Evolutionary conservation across 345 rosid species (phyloP), one percentile per base, ranked within the genome.

Genomic region (Gossypium longicalyx): DNA sequence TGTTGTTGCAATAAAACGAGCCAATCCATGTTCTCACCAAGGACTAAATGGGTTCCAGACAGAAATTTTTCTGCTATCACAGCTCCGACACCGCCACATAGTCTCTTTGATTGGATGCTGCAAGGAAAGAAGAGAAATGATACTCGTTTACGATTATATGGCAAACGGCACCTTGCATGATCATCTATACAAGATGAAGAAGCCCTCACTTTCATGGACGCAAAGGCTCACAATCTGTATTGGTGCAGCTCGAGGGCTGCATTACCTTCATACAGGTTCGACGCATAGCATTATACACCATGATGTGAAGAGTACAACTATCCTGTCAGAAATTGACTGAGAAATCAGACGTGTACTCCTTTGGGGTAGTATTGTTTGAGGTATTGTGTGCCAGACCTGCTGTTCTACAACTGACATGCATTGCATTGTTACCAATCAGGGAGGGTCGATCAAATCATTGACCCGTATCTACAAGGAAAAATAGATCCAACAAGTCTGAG

Each of bases 231-330:
- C 89, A 72, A 81, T 91, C 5, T 89, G 89, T 10, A 87, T 90
- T 41, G 97, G 96, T 74, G 88, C 98, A 0, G 97, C 96, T 2
- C 85, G 90, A 76, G 97, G 98, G 45, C 75, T 90, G 49, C 98
- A 93, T 78, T 91, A 93, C 83, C 89, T 93, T 27, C 97, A 93
- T 82, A 91, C 97, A 0, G 96, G 97, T 16, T 93, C 97, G 0
- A 86, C 87, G 74, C 87, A 90, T 81, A 87, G 93, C 9, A 93
- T 93, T 73, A 91, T 93, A 70, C 98, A 93, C 80, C 76, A 97
- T 51, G 98, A 90, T 66, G 98, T 91, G 7, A 93, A 93, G 58
- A 48, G 5, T 68, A 48, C 22, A 12, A 44, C 12, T 23, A 27
- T 11, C 72, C 34, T 29, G 19, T 47, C 43, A 68, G 38, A 23